phyloP scores from a whole-genome alignment of 305 asterid genomes.

The Solanum hybrid region DNA sequence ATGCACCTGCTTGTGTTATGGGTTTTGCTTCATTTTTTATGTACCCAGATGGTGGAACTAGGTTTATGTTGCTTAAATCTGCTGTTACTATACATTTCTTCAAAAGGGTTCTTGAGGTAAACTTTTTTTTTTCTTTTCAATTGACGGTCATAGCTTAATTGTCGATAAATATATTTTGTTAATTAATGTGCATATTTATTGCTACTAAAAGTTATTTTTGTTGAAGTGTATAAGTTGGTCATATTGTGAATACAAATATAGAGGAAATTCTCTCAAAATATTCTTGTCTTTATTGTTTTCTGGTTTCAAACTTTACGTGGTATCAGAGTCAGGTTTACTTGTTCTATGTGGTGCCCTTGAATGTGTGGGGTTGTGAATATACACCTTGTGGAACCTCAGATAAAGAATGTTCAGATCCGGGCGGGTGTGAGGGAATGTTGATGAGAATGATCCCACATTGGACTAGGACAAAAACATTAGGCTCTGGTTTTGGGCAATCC shows the following conservation, averaged over 20 bases:
- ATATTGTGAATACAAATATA: not conserved
- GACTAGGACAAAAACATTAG: not conserved
- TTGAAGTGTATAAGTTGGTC: not conserved
- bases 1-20: slow-evolving; percentile 42
- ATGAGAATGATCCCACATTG: not conserved
- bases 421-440: not conserved
- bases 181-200: too few relatives aligned
- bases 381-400: not conserved
- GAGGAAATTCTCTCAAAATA: not conserved
- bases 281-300: not conserved
- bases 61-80: slow-evolving; percentile 43
- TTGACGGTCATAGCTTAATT: not conserved
- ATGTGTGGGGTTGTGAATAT: not conserved
- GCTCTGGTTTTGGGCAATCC: not conserved
- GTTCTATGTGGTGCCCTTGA: not conserved
- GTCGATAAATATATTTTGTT: too few relatives aligned
- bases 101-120: slow-evolving; percentile 67
- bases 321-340: not conserved
- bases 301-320: not conserved
- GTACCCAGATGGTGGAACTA: slow-evolving; percentile 31
- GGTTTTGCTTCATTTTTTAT: slow-evolving; percentile 36
- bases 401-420: not conserved
- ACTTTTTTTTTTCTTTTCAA: not conserved
- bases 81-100: slow-evolving; percentile 50
- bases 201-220: too few relatives aligned